Evolutionary conservation across 257 asterid genomes (phyloP).

Genomic region (Mentha longifolia): DNA sequence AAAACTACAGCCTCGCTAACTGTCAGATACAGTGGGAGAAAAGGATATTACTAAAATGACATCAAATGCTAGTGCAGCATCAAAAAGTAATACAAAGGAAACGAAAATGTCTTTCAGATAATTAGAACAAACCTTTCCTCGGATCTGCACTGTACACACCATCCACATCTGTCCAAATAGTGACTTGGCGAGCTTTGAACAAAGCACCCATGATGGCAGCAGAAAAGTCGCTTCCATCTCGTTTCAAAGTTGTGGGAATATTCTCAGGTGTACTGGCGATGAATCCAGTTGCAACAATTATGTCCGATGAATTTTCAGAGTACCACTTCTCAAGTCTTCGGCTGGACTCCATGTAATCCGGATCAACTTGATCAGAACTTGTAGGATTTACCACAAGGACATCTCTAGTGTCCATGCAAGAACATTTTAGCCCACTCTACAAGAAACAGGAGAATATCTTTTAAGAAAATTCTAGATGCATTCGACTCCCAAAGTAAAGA

Average conservation of each 20-base stretch:
- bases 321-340: constrained; percentile 84
- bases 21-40: constrained; percentile 37
- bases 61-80: constrained; percentile 11
- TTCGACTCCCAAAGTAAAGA: constrained; percentile 22
- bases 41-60: constrained; percentile 13
- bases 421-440: constrained; percentile 77
- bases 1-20: constrained; percentile 98
- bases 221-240: constrained; percentile 99
- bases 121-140: constrained; percentile 70
- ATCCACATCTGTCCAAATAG: constrained; percentile 99
- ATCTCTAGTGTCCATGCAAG: constrained; percentile 96
- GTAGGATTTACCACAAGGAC: constrained; percentile 89
- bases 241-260: constrained; percentile 95
- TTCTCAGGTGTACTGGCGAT: constrained; percentile 88
- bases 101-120: constrained; percentile 16
- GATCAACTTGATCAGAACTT: constrained; percentile 89
- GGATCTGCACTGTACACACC: constrained; percentile 99
- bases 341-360: constrained; percentile 82
- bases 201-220: constrained; percentile 99
- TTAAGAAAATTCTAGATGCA: background rate
- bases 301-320: constrained; percentile 64
- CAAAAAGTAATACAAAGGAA: constrained; percentile 1
- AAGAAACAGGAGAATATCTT: constrained; percentile 27
- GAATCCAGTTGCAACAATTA: constrained; percentile 91
- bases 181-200: constrained; percentile 85